Conservation (phyloP, 1,139 yeast species). For the Candida mesenterica region DNA sequence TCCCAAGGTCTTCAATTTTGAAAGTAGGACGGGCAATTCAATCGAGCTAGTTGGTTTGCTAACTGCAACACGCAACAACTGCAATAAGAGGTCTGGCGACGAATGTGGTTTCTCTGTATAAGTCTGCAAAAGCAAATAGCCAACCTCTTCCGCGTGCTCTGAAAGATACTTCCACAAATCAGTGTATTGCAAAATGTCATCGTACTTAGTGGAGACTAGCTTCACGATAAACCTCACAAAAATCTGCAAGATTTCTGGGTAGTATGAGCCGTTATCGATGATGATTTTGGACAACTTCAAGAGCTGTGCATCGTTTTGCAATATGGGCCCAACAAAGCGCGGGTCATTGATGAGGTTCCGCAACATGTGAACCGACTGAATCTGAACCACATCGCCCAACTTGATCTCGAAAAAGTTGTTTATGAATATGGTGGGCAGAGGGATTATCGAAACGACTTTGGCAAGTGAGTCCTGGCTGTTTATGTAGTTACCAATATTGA, state of each 20-base stretch:
- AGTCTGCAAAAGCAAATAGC: conserved; percentile 19
- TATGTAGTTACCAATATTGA: conserved; percentile 39
- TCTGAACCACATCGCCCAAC: conserved; percentile 38
- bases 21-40: conserved; percentile 15
- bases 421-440: conserved; percentile 19
- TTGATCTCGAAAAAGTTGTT: conserved; percentile 20
- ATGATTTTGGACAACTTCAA: conserved; percentile 26
- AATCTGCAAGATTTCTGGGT: conserved; percentile 31
- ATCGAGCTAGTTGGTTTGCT: conserved; percentile 8
- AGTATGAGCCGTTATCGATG: conserved; percentile 36
- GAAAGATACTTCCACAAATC: conserved; percentile 21
- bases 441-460: conserved; percentile 16
- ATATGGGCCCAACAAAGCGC: conserved; percentile 16
- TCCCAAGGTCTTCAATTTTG: conserved; percentile 33
- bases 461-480: conserved; percentile 18
- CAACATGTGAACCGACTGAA: conserved; percentile 39
- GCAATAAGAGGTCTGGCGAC: neutral
- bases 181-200: conserved; percentile 13
- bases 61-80: conserved; percentile 4
- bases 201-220: conserved; percentile 17
- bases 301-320: conserved; percentile 14
- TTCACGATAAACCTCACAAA: conserved; percentile 33
- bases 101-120: conserved; percentile 5
- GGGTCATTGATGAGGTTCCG: conserved; percentile 24
- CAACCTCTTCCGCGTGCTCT: conserved; percentile 13